Conservation (phyloP, 2,329 filamentous ascomycete genomes). For the Colletotrichum phormii region DNA sequence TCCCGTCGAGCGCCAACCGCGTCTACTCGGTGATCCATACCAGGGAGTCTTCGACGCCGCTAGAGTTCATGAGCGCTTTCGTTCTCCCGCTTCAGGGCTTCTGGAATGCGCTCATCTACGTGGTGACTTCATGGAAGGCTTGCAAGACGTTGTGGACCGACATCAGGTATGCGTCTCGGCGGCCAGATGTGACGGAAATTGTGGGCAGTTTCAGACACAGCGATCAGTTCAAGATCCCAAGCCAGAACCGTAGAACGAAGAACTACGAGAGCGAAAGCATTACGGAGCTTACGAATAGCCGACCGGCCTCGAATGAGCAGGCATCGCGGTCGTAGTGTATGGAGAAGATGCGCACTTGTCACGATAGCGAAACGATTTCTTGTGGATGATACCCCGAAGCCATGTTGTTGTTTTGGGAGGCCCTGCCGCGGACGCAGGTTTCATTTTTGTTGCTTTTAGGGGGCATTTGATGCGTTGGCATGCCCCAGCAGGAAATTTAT, state of each 20-base stretch:
- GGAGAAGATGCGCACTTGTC: background rate
- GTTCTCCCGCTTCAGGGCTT: slow-evolving; percentile 86
- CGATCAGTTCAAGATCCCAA: slow-evolving; percentile 47
- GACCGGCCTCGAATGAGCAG: slow-evolving; percentile 50
- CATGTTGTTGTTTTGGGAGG: background rate
- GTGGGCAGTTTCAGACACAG: slow-evolving; percentile 42
- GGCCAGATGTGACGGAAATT: slow-evolving; percentile 49
- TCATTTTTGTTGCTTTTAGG: background rate
- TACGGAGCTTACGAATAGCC: slow-evolving; percentile 58
- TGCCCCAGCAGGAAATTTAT: background rate
- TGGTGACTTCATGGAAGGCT: slow-evolving; percentile 74
- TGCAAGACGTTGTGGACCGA: slow-evolving; percentile 62
- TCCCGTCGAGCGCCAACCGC: slow-evolving; percentile 82
- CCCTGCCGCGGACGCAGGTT: background rate
- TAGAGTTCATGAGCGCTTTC: slow-evolving; percentile 78
- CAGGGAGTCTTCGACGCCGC: slow-evolving; percentile 61
- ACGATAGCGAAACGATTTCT: background rate
- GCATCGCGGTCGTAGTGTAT: background rate
- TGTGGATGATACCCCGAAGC: slow-evolving; percentile 24
- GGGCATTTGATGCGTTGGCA: background rate
- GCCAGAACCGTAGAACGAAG: slow-evolving; percentile 42
- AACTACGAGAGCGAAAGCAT: slow-evolving; percentile 63
- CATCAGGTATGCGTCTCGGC: slow-evolving; percentile 43
- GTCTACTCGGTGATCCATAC: slow-evolving; percentile 75
- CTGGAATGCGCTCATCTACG: slow-evolving; percentile 86